Evolutionary conservation across 371 early-diverging fungal species (phyloP).

Genomic region (Globomyces sp.): DNA sequence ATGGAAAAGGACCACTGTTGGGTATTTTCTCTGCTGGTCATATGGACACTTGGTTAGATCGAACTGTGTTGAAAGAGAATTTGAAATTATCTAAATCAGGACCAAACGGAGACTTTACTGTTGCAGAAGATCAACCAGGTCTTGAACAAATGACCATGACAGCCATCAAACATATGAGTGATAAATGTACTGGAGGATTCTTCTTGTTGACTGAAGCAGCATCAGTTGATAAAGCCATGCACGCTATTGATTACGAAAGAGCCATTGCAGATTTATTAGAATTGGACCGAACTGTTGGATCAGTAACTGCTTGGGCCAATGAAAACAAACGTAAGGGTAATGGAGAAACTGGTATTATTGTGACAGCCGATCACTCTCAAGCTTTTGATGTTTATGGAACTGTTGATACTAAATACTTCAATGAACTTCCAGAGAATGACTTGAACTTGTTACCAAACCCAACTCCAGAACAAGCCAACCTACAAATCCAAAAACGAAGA

Average conservation of each 20-base stretch:
- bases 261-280: slow-evolving; percentile 70
- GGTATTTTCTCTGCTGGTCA: slow-evolving; percentile 65
- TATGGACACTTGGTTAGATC: slow-evolving; percentile 73
- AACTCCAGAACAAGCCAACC: slow-evolving; percentile 21
- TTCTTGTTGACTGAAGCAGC: slow-evolving; percentile 78
- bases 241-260: slow-evolving; percentile 70
- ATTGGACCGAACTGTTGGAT: slow-evolving; percentile 65
- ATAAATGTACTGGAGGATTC: slow-evolving; percentile 64
- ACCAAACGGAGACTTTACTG: slow-evolving; percentile 45
- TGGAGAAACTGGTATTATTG: slow-evolving; percentile 57
- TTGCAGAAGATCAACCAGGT: slow-evolving; percentile 66
- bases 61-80: slow-evolving; percentile 60
- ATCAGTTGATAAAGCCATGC: slow-evolving; percentile 70
- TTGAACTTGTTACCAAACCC: slow-evolving; percentile 29
- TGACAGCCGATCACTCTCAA: slow-evolving; percentile 74
- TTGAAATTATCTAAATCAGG: slow-evolving; percentile 47
- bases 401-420: slow-evolving; percentile 51
- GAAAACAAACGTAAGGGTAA: too few species aligned
- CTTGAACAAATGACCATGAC: slow-evolving; percentile 68
- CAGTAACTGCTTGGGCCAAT: slow-evolving; percentile 48
- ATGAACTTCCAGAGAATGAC: slow-evolving; percentile 23
- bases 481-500: slow-evolving; percentile 50
- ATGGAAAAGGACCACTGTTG: slow-evolving; percentile 56
- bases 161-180: slow-evolving; percentile 44
- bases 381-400: slow-evolving; percentile 72